Evolutionary conservation across 768 basidiomycete genomes (phyloP).

Genomic region (Leccinum broughii): DNA sequence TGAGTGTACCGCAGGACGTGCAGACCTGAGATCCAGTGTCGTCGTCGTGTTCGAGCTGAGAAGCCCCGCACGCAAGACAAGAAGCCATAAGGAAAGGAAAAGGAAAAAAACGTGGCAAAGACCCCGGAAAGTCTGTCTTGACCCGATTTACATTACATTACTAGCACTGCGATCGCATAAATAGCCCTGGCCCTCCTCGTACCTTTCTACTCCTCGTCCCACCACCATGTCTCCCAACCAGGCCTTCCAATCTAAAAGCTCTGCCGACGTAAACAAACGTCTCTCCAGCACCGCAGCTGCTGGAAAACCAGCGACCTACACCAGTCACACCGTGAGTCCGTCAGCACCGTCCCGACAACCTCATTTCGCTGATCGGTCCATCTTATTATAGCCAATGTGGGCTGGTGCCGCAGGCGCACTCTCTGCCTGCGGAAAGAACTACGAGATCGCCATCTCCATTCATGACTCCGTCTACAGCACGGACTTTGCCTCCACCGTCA

Average conservation of each 20-base stretch:
- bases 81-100: slow-evolving; percentile 3
- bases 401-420: slow-evolving; percentile 71
- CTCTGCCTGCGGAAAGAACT: slow-evolving; percentile 57
- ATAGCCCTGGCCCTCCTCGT: slow-evolving; percentile 30
- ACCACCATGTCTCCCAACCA: slow-evolving; percentile 54
- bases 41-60: slow-evolving; percentile 52
- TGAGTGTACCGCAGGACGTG: slow-evolving; percentile 68
- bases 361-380: slow-evolving; percentile 11
- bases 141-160: no score
- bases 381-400: slow-evolving; percentile 74
- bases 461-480: slow-evolving; percentile 87
- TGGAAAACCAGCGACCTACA: slow-evolving; percentile 56
- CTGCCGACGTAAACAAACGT: slow-evolving; percentile 62
- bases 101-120: not conserved
- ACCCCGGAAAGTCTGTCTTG: slow-evolving; percentile 25
- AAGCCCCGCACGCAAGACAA: slow-evolving; percentile 57
- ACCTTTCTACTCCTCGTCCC: slow-evolving; percentile 19
- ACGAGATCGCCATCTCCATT: slow-evolving; percentile 75
- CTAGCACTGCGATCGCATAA: slow-evolving; percentile 21
- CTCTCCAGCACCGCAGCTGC: slow-evolving; percentile 56
- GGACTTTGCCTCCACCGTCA: slow-evolving; percentile 62
- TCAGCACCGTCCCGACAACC: not conserved
- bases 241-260: slow-evolving; percentile 64
- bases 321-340: slow-evolving; percentile 63
- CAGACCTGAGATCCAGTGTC: slow-evolving; percentile 64